Evolutionary conservation across 2,329 filamentous ascomycete species (phyloP), one percentile per base, ranked within the genome.

Genomic region (Aspergillus aculeatus): DNA sequence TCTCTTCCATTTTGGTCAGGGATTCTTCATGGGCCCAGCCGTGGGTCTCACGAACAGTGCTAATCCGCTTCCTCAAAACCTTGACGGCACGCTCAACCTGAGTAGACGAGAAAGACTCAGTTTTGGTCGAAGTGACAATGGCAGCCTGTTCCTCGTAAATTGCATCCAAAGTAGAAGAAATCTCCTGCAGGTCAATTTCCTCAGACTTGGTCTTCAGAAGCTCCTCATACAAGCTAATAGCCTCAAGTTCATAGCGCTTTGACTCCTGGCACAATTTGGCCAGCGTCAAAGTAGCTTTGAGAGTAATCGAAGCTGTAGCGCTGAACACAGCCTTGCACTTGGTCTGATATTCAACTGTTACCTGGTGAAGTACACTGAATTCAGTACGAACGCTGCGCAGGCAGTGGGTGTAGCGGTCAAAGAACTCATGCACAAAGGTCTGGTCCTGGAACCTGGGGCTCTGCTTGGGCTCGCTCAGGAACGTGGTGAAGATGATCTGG

Each of bases 1-100:
- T 65, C 61, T 78, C 72, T 35, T 72, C 68, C 63, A 78, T 66
- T 58, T 75, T 68, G 4, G 69, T 66, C 5, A 80, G 66, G 4
- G 74, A 73, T 61, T 75, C 73, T 60, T 77, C 73, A 38, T 78
- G 75, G 5, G 74, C 74, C 72, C 75, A 79, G 6, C 74, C 74
- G 38, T 77, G 67, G 9, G 62, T 69, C 53, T 73, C 62, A 9
- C 73, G 75, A 2, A 72, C 59, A 4, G 66, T 64, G 0, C 62
- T 64, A 32, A 74, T 66, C 5, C 74, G 74, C 54, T 72, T 69
- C 21, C 59, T 68, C 19, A 74, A 64, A 12, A 76, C 63, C n/a
- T 60, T 68, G 29, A 73, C 66, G 5, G 69, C 72, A 21, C 67
- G 68, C 5, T 74, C 66, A 5, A 74, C 55, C 52, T 76, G 73